These are phyloP conservation scores for Boletus subparvulus DNA, from an alignment of 768 basidiomycete species.

Conservation along the genomic window DNA sequence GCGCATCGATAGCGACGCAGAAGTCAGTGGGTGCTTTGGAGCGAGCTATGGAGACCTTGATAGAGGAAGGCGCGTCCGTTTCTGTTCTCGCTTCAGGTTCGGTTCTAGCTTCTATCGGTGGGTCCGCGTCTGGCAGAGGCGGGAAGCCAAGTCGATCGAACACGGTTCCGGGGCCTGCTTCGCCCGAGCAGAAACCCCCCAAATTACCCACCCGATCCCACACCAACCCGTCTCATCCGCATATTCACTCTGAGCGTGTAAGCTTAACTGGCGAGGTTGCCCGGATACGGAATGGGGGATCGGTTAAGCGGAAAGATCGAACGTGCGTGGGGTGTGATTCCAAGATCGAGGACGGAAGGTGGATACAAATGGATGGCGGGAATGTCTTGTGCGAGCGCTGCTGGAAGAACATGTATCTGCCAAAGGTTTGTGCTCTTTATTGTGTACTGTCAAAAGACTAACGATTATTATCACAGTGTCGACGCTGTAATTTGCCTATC, in stretches of 20 bases:
- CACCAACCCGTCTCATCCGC: slow-evolving; percentile 46
- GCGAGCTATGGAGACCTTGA: slow-evolving; percentile 50
- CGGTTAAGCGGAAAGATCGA: slow-evolving; percentile 36
- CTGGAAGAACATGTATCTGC: slow-evolving; percentile 96
- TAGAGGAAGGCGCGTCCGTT: slow-evolving; percentile 43
- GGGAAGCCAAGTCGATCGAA: slow-evolving; percentile 46
- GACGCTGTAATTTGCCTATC: slow-evolving; percentile 82
- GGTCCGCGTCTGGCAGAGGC: slow-evolving; percentile 16
- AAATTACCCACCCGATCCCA: slow-evolving; percentile 58
- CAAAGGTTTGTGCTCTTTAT: slow-evolving; percentile 57
- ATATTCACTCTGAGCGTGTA: slow-evolving; percentile 32
- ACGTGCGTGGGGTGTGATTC: slow-evolving; percentile 69
- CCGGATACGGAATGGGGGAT: slow-evolving; percentile 34
- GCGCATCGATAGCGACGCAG: slow-evolving; percentile 31
- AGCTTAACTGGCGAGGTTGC: slow-evolving; percentile 27
- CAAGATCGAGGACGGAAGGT: slow-evolving; percentile 75
- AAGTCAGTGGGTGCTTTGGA: slow-evolving; percentile 43
- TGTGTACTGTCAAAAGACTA: background rate
- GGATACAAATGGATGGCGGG: slow-evolving; percentile 77
- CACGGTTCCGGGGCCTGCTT: slow-evolving; percentile 47
- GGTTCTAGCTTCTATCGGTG: slow-evolving; percentile 31
- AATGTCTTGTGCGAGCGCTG: slow-evolving; percentile 83
- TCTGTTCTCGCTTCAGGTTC: slow-evolving; percentile 36
- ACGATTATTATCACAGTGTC: slow-evolving; percentile 54
- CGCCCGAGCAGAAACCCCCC: slow-evolving; percentile 45